These are phyloP conservation scores for Trematosphaeria pertusa DNA, from an alignment of 2,329 filamentous ascomycete species.

Conservation along the genomic window DNA sequence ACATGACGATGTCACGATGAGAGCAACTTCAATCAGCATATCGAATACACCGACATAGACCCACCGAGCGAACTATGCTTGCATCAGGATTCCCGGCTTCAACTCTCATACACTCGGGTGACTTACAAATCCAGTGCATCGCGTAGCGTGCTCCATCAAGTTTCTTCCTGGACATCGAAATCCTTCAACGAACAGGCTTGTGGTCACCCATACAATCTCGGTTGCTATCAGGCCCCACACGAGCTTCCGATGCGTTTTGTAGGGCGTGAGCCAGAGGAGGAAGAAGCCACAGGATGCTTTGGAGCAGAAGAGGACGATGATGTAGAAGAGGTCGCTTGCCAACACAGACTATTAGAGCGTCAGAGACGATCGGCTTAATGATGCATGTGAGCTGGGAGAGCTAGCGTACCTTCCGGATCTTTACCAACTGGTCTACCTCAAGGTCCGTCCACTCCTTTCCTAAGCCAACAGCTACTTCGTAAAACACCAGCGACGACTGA, in stretches of 20 bases:
- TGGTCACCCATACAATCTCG: constrained; percentile 15
- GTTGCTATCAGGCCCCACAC: constrained; percentile 8
- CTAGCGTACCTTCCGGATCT: constrained; percentile 4
- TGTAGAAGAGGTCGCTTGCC: constrained; percentile 15
- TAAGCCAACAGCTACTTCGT: constrained; percentile 6
- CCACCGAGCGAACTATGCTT: constrained; percentile 14
- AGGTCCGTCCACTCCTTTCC: constrained; percentile 1
- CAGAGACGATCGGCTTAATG: no score
- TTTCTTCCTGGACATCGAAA: constrained; percentile 9
- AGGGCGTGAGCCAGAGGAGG: constrained; percentile 19
- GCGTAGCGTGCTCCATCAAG: not conserved
- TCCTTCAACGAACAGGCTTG: constrained; percentile 12
- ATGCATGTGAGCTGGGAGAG: not conserved
- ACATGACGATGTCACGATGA: constrained; percentile 13
- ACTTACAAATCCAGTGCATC: constrained; percentile 5
- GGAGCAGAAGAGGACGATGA: constrained; percentile 16
- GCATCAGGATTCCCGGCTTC: not conserved
- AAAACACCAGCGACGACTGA: constrained; percentile 13
- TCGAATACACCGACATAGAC: constrained; percentile 18
- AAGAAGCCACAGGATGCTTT: constrained; percentile 19
- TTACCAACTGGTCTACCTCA: constrained; percentile 1
- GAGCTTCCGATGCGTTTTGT: constrained; percentile 3
- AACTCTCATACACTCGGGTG: not conserved
- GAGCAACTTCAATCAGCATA: constrained; percentile 15
- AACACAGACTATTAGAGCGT: constrained; percentile 4